These are phyloP conservation scores for Pseudoturritis turrita DNA, from an alignment of 345 rosid genomes.

Conservation along the genomic window DNA sequence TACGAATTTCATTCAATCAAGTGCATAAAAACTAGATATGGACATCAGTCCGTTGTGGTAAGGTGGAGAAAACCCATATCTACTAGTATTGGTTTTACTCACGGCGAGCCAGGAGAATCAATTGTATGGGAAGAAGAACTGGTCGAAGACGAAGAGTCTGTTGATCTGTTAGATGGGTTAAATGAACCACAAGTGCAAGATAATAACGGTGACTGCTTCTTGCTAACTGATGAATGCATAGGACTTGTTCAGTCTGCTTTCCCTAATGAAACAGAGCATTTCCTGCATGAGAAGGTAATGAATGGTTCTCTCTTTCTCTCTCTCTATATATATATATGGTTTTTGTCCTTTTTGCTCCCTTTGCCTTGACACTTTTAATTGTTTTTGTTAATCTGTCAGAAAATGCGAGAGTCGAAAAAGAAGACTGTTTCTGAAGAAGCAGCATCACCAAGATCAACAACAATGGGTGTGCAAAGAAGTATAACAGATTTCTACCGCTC, in stretches of 20 bases:
- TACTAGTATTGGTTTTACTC: slow-evolving; percentile 17
- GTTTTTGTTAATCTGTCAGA: slow-evolving; percentile 6
- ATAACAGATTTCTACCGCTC: slow-evolving; percentile 78
- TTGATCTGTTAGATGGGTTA: slow-evolving; percentile 46
- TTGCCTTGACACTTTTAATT: neutral
- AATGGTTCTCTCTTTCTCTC: neutral
- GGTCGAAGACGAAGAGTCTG: slow-evolving; percentile 41
- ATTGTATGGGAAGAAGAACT: slow-evolving; percentile 34
- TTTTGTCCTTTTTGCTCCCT: neutral
- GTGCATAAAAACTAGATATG: slow-evolving; percentile 59
- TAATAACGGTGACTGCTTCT: slow-evolving; percentile 46
- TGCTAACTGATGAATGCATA: slow-evolving; percentile 73
- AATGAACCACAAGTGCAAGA: slow-evolving; percentile 44
- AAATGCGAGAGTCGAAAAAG: slow-evolving; percentile 36
- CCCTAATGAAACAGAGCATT: slow-evolving; percentile 57
- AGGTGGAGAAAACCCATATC: slow-evolving; percentile 64
- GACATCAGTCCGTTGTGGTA: slow-evolving; percentile 58
- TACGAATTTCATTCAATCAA: slow-evolving; percentile 77
- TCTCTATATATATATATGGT: neutral
- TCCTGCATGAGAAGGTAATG: slow-evolving; percentile 62
- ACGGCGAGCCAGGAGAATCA: slow-evolving; percentile 30
- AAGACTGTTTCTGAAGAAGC: slow-evolving; percentile 41
- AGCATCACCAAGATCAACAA: slow-evolving; percentile 23
- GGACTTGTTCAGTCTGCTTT: slow-evolving; percentile 68
- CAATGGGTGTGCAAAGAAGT: slow-evolving; percentile 52